Evolutionary conservation across 169 alveolate genomes (phyloP), one percentile per base, ranked within the genome.

Genomic region (Plasmodium coatneyi): DNA sequence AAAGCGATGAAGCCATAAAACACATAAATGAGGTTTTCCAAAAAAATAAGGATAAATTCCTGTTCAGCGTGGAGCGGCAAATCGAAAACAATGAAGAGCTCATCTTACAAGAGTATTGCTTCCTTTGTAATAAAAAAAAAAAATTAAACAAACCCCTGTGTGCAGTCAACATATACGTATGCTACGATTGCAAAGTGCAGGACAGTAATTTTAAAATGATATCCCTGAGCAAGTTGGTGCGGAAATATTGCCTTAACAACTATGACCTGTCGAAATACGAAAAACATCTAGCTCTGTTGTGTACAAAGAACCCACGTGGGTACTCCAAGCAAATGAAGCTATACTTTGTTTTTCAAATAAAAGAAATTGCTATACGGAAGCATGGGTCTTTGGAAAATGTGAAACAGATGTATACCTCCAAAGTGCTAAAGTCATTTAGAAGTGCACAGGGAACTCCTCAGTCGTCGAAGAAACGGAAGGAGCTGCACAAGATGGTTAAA

Each of bases 131-230:
- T 14, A 89, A 89, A 60, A 89, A 79, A 66, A 89, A 89, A n/a
- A 89, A 89, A 12, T 34, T 56, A n/a, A 89, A 89, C 25, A 80
- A 89, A 80, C 34, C 52, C 6, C 22, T 89, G n/a, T 34, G 43
- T 79, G 49, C 25, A 78, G 70, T 80, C 22, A 89, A 89, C 25
- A 89, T 89, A 22, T 79, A 89, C 71, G 5, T 89, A 12, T 89
- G 94, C 71, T 66, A 89, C 46, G 94, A 89, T 28, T 89, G 94
- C 49, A 89, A 89, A 89, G 14, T 46, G 46, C n/a, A 19, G 1
- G 94, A 89, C 34, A 89, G 56, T 66, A 89, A 89, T n/a, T 89
- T 89, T 34, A 54, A 87, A 32, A 89, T 89, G 94, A 89, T 89
- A 56, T 89, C 94, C 9, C 71, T 89, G 12, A 89, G 49, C 9